Percentiles rank a stretch among this genome's conserved stretches.
Evolutionary conservation across 2,329 filamentous ascomycete species (phyloP).

Genomic region (Fusarium torulosum): DNA sequence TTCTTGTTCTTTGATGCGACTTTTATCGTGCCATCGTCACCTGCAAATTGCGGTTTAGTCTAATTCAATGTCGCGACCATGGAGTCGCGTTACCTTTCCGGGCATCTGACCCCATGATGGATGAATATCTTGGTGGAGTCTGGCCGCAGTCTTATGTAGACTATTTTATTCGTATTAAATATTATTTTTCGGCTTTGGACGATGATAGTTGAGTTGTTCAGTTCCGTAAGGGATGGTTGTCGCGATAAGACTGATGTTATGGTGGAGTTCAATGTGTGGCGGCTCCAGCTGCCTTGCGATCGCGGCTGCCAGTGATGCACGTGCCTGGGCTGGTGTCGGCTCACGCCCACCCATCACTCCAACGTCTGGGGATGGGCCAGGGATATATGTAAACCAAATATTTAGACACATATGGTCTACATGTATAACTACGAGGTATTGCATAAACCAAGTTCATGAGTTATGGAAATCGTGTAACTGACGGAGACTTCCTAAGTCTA

Average conservation of each 20-base stretch:
- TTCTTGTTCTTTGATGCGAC: constrained; percentile 71
- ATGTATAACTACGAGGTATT: not conserved
- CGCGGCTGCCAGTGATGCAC: constrained; percentile 40
- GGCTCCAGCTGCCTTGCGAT: constrained; percentile 36
- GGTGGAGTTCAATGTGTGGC: constrained; percentile 38
- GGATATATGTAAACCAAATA: not conserved
- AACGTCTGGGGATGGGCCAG: constrained; percentile 25
- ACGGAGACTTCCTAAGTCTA: no score
- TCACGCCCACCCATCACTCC: constrained; percentile 39
- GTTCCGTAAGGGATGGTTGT: constrained; percentile 22
- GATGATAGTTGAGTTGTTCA: constrained; percentile 17
- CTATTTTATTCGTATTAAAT: not conserved
- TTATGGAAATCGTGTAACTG: not conserved
- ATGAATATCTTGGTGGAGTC: not conserved
- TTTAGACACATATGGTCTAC: not conserved
- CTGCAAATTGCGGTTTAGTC: constrained; percentile 49
- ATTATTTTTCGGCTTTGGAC: not conserved
- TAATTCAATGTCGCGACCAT: constrained; percentile 17
- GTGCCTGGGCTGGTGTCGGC: constrained; percentile 36
- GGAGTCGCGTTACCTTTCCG: constrained; percentile 50
- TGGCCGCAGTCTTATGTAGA: not conserved
- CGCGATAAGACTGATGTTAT: constrained; percentile 35
- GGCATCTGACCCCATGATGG: constrained; percentile 43
- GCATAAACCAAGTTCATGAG: not conserved
- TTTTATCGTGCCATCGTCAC: constrained; percentile 72